Percentiles rank a stretch among this genome's conserved stretches.
These are phyloP conservation scores for Crepidotus variabilis DNA, from an alignment of 768 basidiomycete species.

Conservation along the genomic window DNA sequence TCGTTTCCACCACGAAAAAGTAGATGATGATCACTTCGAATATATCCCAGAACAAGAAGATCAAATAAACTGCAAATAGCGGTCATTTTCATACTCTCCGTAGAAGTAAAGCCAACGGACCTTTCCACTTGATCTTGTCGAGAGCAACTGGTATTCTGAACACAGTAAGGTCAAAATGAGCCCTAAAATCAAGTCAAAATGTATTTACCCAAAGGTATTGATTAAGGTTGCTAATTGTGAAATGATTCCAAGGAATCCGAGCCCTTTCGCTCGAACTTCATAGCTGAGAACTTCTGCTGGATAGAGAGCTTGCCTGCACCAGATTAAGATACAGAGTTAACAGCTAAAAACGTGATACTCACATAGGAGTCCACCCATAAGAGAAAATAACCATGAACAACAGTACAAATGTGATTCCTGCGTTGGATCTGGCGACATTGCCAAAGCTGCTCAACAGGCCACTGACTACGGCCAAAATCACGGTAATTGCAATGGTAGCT, in stretches of 20 bases:
- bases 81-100: constrained; percentile 3
- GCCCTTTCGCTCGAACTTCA: constrained; percentile 48
- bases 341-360: constrained; percentile 5
- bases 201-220: constrained; percentile 46
- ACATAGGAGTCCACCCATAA: constrained; percentile 56
- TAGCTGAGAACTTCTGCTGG: constrained; percentile 50
- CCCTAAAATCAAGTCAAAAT: constrained; percentile 6
- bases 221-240: constrained; percentile 40
- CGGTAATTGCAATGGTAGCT: constrained; percentile 31
- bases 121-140: constrained; percentile 43
- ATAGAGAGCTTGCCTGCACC: constrained; percentile 45
- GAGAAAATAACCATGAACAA: constrained; percentile 51
- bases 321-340: neutral
- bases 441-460: constrained; percentile 38
- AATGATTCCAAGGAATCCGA: constrained; percentile 45
- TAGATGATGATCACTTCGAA: constrained; percentile 46
- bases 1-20: constrained; percentile 49
- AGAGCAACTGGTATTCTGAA: constrained; percentile 44
- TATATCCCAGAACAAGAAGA: constrained; percentile 46
- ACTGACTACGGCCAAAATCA: constrained; percentile 42
- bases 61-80: constrained; percentile 37
- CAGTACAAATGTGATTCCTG: constrained; percentile 50
- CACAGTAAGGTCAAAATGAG: neutral
- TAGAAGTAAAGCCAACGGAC: constrained; percentile 17
- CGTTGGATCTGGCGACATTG: constrained; percentile 35